A percentile compares a stretch with the other conserved stretches of the same genome.
Conservation (phyloP, 2,329 filamentous ascomycete genomes). For the Bipolaris cookei region DNA sequence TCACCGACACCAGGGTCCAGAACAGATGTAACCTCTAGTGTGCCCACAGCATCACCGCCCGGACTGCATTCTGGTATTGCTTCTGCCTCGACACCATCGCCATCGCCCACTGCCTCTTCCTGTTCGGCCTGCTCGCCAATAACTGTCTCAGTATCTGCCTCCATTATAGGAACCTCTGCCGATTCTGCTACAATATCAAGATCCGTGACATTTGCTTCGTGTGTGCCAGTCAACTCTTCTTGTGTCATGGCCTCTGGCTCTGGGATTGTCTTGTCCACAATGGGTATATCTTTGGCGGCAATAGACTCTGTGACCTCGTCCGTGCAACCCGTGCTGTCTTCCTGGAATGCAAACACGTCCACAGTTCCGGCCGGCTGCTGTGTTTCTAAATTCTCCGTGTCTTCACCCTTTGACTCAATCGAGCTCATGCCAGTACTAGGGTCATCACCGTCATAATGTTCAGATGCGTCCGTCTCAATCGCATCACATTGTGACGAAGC, state of each 20-base stretch:
- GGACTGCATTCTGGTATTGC: neutral
- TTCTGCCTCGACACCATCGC: neutral
- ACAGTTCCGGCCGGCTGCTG: neutral
- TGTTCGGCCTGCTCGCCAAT: neutral
- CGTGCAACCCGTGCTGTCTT: neutral
- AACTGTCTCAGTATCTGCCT: neutral
- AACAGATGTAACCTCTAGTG: conserved; percentile 7
- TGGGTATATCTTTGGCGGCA: conserved; percentile 1
- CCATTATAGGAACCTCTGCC: neutral
- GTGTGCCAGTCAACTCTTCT: neutral
- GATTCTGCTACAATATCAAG: neutral
- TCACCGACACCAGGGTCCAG: conserved; percentile 6
- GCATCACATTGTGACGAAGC: conserved; percentile 5
- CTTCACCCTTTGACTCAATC: neutral
- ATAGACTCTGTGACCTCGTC: neutral
- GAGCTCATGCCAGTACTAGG: neutral
- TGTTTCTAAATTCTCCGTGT: conserved; percentile 1
- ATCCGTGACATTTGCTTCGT: neutral
- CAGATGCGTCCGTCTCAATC: conserved; percentile 12
- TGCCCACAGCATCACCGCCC: conserved; percentile 2
- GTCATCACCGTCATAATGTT: conserved; percentile 5
- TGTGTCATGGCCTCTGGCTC: neutral
- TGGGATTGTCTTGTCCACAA: neutral
- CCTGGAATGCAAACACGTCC: neutral
- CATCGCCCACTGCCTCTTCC: neutral